These are phyloP conservation scores for Basidiobolus meristosporus DNA, from an alignment of 371 early-diverging fungal genomes.

Conservation along the genomic window DNA sequence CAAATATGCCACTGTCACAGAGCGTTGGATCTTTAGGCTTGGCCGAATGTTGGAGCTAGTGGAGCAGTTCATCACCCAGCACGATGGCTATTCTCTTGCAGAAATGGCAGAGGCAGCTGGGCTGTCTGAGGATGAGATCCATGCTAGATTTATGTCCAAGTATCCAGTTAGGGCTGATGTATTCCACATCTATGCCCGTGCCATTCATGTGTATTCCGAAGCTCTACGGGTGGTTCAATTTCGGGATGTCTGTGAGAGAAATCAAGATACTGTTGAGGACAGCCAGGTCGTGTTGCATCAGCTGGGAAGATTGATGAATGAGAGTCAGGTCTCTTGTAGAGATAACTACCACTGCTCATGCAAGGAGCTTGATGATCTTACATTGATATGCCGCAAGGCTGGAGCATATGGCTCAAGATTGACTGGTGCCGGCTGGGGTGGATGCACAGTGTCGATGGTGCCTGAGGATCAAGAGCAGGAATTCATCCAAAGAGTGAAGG, in stretches of 20 bases:
- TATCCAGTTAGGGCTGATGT: conserved; percentile 43
- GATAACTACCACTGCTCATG: conserved; percentile 74
- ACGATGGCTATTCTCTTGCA: no score
- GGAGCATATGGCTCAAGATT: conserved; percentile 62
- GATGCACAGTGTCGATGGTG: conserved; percentile 75
- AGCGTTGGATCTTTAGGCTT: no score
- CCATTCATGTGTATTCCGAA: conserved; percentile 69
- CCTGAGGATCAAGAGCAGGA: conserved; percentile 30
- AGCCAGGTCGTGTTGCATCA: no score
- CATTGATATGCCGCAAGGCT: conserved; percentile 40
- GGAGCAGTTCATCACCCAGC: no score
- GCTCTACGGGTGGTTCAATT: conserved; percentile 68
- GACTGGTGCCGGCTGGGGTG: conserved; percentile 95
- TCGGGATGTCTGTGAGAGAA: conserved; percentile 32
- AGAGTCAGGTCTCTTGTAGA: conserved; percentile 71
- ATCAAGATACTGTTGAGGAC: no score
- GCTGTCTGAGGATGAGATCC: conserved; percentile 25
- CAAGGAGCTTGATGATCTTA: conserved; percentile 69
- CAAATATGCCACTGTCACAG: no score
- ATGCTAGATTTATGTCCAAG: conserved; percentile 33
- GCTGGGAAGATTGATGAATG: conserved; percentile 77
- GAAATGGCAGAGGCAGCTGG: conserved; percentile 40
- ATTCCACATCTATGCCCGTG: conserved; percentile 59
- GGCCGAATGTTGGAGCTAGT: no score
- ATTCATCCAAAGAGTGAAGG: conserved; percentile 19